Evolutionary conservation across 225 moss, liverwort and hornwort species (phyloP).

Genomic region (Asterella californica): DNA sequence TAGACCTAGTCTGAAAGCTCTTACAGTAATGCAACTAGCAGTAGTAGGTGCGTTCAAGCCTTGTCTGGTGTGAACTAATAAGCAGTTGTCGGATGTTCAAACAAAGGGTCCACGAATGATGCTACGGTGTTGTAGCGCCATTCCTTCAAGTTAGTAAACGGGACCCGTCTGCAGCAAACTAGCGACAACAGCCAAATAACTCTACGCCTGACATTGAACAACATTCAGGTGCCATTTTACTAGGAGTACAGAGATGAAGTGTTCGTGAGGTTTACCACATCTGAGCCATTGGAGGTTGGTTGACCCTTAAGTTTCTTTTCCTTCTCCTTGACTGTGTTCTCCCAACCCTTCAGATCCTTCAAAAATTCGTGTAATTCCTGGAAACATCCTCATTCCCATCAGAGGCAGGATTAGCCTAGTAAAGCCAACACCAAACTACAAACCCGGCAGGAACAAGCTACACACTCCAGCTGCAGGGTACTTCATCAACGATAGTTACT

Average conservation of each 20-base stretch:
- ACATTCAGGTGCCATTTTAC: background rate
- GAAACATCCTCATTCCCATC: slow-evolving; percentile 7
- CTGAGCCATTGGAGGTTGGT: background rate
- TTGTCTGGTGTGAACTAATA: no score
- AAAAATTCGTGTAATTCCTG: slow-evolving; percentile 90
- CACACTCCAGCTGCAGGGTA: background rate
- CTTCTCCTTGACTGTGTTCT: slow-evolving; percentile 80
- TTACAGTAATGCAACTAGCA: no score
- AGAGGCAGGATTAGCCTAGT: background rate
- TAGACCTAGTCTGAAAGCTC: no score
- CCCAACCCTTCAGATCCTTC: slow-evolving; percentile 88
- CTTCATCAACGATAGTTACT: background rate
- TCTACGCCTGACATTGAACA: background rate
- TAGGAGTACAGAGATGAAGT: background rate
- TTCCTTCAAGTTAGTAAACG: no score
- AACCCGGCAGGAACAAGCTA: background rate
- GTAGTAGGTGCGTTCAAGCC: no score
- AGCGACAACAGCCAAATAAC: no score
- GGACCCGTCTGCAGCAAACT: no score
- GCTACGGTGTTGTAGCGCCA: no score
- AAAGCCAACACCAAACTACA: background rate
- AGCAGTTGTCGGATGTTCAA: no score
- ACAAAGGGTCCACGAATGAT: no score
- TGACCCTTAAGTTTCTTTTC: slow-evolving; percentile 54
- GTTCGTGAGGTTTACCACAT: slow-evolving; percentile 5